Evolutionary conservation across 2,329 filamentous ascomycete genomes (phyloP).

Genomic region (Beauveria rudraprayagi): DNA sequence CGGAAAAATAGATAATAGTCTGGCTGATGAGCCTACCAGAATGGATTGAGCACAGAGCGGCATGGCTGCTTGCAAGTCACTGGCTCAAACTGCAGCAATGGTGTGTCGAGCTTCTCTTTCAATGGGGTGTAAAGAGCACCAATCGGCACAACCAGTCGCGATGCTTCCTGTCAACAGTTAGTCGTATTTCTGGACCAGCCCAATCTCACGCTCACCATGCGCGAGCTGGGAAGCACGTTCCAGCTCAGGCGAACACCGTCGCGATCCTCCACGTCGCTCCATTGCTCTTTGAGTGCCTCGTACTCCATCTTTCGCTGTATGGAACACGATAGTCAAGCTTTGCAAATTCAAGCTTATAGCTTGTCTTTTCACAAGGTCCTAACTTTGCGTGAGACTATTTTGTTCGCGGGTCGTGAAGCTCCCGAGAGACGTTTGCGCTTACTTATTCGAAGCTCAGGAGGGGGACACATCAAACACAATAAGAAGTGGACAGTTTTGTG

Average conservation of each 20-base stretch:
- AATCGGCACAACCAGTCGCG: constrained; percentile 88
- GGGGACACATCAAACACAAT: neutral
- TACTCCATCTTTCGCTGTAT: constrained; percentile 62
- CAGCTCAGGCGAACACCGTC: constrained; percentile 95
- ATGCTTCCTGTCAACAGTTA: constrained; percentile 62
- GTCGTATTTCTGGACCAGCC: neutral
- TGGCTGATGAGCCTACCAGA: constrained; percentile 56
- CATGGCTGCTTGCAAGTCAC: constrained; percentile 96
- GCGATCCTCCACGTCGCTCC: constrained; percentile 91
- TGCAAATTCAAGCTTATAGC: neutral
- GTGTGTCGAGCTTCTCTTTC: constrained; percentile 87
- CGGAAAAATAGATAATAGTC: neutral
- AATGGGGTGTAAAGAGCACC: constrained; percentile 91
- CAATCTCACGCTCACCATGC: constrained; percentile 60
- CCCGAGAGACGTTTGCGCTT: neutral
- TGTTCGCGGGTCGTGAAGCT: neutral
- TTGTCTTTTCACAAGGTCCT: neutral
- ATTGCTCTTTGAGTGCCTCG: constrained; percentile 88
- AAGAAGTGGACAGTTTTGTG: constrained; percentile 3
- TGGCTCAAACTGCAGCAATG: constrained; percentile 88
- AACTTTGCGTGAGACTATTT: neutral
- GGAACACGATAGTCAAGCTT: neutral
- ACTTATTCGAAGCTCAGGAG: neutral
- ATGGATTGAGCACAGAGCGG: constrained; percentile 91
- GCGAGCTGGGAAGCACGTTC: constrained; percentile 97